Evolutionary conservation across 495 filamentous ascomycete species (phyloP), one percentile per base, ranked within the genome.

Genomic region (Delitschia confertaspora): DNA sequence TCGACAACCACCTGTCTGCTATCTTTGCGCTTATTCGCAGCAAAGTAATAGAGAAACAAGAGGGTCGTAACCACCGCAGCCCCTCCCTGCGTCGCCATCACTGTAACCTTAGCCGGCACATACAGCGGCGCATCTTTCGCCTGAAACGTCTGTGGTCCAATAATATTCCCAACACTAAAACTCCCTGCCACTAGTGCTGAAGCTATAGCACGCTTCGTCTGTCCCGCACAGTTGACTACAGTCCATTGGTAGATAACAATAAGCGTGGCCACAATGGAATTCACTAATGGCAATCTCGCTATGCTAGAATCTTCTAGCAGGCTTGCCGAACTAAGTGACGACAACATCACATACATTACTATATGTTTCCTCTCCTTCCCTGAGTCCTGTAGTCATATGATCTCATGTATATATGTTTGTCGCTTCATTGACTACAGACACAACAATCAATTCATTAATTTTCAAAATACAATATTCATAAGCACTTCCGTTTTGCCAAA

Each of bases 201-300:
- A 0, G 64, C 69, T 1, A 74, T 55, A 4, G 53, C 62, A 57
- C 70, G 75, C 55, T 76, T 76, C 1, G 73, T 77, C 47, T 75
- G 69, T 2, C 73, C 73, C 11, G 65, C 70, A 11, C 73, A 55
- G 38, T 77, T 77, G 24, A 72, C 62, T 20, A 63, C 65, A 36
- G 74, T 58, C 49, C 76, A 56, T 3, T 69, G 66, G 37, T 76
- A 64, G 19, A 63, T 63, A 5, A 78, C 42, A 0, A 69, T 75
- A 31, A 72, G 66, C 3, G 69, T 69, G 2, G 74, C 69, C 69
- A 70, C 74, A 64, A 79, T 76, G 13, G 66, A 72, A 6, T 74
- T 57, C n/a, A n/a, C n/a, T n/a, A n/a, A n/a, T n/a, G n/a, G n/a
- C n/a, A n/a, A n/a, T n/a, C n/a, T n/a, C n/a, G n/a, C n/a, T n/a